Base-by-base conservation (phyloP, 495 filamentous ascomycete genomes). In the Aspergillus panamensis region DNA sequence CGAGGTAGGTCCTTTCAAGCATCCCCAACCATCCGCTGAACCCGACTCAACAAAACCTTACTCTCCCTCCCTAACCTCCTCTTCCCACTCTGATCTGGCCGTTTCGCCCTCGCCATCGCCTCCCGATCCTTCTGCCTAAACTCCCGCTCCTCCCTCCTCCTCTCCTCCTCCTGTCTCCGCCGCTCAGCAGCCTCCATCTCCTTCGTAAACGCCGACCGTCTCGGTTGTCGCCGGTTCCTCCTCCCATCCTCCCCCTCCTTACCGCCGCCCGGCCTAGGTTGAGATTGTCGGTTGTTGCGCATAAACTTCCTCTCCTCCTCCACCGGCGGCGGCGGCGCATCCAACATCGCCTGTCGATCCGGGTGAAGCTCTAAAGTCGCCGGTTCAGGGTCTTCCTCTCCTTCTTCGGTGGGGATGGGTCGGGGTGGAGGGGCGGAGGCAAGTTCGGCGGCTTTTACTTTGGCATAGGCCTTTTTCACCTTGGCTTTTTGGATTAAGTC, bases 401-500 rank as follows among this genome's bases (percentile, higher is more conserved):
- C 60, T 55, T 65, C 51, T 56, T 62, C 52, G 42, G 61, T 69
- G 30, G 62, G 66, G 44, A 52, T 75, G 70, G 37, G 69, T 60
- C 8, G 6, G 56, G 70, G 70, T 56, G 56, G 63, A 12, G 60
- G 66, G 39, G 58, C 67, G 48, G 64, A 59, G 12, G 67, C 69
- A 32, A 72, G 66, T 69, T 84, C 82, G 54, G 80, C 77, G 42
- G 83, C 84, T 69, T 92, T 90, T 55, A 96, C 74, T 72, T 96
- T 98, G 63, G 86, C 88, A 69, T 96, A 97, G 43, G 89, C 80
- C 72, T 96, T 96, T 72, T 92, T 96, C 48, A 96, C 80, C 72
- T 96, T 96, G 63, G 93, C 92, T 72, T 92, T 95, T 68, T 90
- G 83, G 69, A 98, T 96, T 48, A 98, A 77, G 60, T 89, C 83